A percentile compares a stretch with the other conserved stretches of the same genome.
Evolutionary conservation across 805 yeast genomes (phyloP).

Genomic region (Suhomyces faveliae): DNA sequence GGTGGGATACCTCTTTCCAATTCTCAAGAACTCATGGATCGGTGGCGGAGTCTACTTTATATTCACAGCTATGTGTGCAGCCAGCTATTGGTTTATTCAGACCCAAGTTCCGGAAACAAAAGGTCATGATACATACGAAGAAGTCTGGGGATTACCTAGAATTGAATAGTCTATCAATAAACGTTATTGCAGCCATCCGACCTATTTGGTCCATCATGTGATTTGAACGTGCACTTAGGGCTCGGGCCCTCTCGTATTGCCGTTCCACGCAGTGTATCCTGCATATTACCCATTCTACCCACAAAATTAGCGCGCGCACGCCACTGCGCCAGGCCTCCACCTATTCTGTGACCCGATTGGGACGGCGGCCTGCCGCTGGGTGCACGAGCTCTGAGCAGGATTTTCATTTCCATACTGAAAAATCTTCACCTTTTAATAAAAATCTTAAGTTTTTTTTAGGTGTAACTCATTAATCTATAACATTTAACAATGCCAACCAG

Average conservation of each 20-base stretch:
- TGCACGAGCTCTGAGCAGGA: slow-evolving; percentile 5
- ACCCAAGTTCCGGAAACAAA: slow-evolving; percentile 71
- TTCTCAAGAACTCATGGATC: slow-evolving; percentile 51
- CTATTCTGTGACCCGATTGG: slow-evolving; percentile 1
- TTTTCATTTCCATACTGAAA: slow-evolving; percentile 6
- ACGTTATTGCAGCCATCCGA: background rate
- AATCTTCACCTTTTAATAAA: slow-evolving; percentile 8
- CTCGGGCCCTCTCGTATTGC: background rate
- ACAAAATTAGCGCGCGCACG: background rate
- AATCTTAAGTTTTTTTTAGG: slow-evolving; percentile 3
- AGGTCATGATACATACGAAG: slow-evolving; percentile 57
- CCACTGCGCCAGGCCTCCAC: background rate
- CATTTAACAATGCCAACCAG: slow-evolving; percentile 88
- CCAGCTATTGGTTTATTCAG: slow-evolving; percentile 48
- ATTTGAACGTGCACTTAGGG: background rate
- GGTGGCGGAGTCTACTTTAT: slow-evolving; percentile 80
- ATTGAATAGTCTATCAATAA: background rate
- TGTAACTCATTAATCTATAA: slow-evolving; percentile 10
- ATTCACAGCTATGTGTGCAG: slow-evolving; percentile 59
- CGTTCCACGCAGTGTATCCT: too few relatives aligned
- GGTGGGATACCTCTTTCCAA: slow-evolving; percentile 80
- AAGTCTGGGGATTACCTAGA: slow-evolving; percentile 56
- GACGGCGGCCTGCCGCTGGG: background rate
- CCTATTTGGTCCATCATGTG: background rate
- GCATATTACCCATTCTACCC: background rate